Base-by-base conservation (phyloP, 257 asterid species). In the Rauvolfia tetraphylla region DNA sequence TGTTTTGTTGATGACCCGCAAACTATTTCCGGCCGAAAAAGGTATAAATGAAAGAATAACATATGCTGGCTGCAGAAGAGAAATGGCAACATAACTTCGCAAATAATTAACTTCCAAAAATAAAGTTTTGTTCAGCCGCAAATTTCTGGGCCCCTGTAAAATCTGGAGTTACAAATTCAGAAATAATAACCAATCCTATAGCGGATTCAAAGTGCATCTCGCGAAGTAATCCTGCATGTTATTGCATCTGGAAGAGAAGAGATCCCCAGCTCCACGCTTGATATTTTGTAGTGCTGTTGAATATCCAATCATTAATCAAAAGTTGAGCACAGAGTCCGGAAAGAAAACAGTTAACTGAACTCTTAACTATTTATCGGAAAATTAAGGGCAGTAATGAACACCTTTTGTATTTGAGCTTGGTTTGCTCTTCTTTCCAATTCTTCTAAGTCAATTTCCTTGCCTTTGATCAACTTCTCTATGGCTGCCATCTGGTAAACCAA, bases 241-340 rank as follows among this genome's bases (percentile, higher is more conserved):
- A 89, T 90, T 61, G 98, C 97, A 81, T 92, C 98, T 18, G 91
- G 72, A 67, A 95, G 82, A 22, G 98, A 86, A 59, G 98, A 95
- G 81, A 92, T 78, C 71, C 85, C 90, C 78, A 92, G 76, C 90
- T 92, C 99, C 78, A 74, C 57, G n/a, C 82, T 84, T 23, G 98
- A 46, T 79, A 92, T 89, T 87, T 95, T 95, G 88, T 84, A 95
- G 71, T 89, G 93, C 98, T 95, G 89, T 49, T 33, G 74, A 44
- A 83, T 36, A 22, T 67, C 1, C 54, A 49, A 49, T 11, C 5
- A 65, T 15, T 36, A 49, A 54, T 44, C 23, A 3, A 27, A 31
- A 39, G 56, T 9, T 51, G 27, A 42, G 12, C 27, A 56, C 17
- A 56, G n/a, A 41, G 68, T 27, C 23, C 62, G 76, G 20, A 22